A percentile compares a stretch with the other conserved stretches of the same genome.
Conservation (phyloP, 345 rosid species). For the Pelargonium nanum region DNA sequence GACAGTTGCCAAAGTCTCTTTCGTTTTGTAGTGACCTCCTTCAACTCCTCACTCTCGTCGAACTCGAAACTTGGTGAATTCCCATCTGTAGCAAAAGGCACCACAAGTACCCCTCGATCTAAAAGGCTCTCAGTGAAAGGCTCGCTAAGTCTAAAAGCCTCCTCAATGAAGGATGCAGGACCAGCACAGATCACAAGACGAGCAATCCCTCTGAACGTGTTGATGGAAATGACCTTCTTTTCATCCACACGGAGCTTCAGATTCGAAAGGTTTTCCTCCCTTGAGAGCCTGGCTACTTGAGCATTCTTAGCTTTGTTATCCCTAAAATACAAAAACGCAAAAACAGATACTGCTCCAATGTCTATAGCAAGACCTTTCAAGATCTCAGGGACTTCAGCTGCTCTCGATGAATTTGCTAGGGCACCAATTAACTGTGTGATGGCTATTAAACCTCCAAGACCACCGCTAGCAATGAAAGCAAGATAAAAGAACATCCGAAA, state of each 20-base stretch:
- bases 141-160: constrained; percentile 66
- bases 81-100: constrained; percentile 71
- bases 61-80: constrained; percentile 48
- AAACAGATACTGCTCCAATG: constrained; percentile 58
- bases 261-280: constrained; percentile 84
- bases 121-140: constrained; percentile 64
- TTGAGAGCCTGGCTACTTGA: constrained; percentile 70
- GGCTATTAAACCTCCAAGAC: constrained; percentile 79
- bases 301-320: constrained; percentile 71
- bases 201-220: constrained; percentile 58
- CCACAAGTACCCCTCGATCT: constrained; percentile 85
- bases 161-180: constrained; percentile 49
- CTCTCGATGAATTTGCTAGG: constrained; percentile 57
- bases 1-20: constrained; percentile 80
- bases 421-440: constrained; percentile 66
- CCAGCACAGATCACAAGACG: constrained; percentile 89
- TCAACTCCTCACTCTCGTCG: constrained; percentile 50
- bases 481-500: constrained; percentile 94
- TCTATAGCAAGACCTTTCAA: constrained; percentile 63
- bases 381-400: constrained; percentile 53
- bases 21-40: constrained; percentile 38
- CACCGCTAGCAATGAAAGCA: constrained; percentile 69
- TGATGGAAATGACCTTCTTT: constrained; percentile 49
- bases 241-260: constrained; percentile 72
- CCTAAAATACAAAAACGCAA: constrained; percentile 64